phyloP scores from a whole-genome alignment of 2,329 filamentous ascomycete genomes.

The Lachnellula cervina region DNA sequence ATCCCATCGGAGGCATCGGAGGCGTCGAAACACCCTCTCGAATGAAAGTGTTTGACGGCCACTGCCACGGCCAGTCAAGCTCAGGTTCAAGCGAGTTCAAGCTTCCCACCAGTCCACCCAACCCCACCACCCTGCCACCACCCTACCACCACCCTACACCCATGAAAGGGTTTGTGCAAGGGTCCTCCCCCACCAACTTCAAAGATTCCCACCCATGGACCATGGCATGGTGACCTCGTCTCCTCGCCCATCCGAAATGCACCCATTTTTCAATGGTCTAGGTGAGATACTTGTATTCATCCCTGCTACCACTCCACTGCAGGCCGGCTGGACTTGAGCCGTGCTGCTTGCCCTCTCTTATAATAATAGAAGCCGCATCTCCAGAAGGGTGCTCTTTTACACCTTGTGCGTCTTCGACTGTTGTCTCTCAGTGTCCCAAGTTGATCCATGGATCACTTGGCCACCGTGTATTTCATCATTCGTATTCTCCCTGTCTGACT shows the following conservation, averaged over 20 bases:
- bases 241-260: conserved; percentile 7
- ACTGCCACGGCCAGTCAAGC: background rate
- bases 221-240: too few relatives aligned
- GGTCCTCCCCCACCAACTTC: too few relatives aligned
- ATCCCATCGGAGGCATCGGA: too few relatives aligned
- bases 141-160: too few relatives aligned
- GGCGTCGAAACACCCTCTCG: background rate
- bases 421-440: conserved; percentile 18
- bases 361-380: conserved; percentile 24
- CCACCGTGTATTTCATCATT: conserved; percentile 6
- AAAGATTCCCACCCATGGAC: too few relatives aligned
- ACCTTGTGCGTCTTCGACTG: conserved; percentile 17
- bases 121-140: too few relatives aligned
- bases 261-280: background rate
- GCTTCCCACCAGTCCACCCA: too few relatives aligned
- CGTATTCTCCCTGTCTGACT: conserved; percentile 14
- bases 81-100: background rate
- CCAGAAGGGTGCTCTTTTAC: conserved; percentile 8
- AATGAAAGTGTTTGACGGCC: background rate
- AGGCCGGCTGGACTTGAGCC: conserved; percentile 19
- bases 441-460: conserved; percentile 24
- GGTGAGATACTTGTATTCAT: background rate
- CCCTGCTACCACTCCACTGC: conserved; percentile 11
- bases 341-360: conserved; percentile 10
- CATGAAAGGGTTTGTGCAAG: too few relatives aligned